phyloP scores from a whole-genome alignment of 2,329 filamentous ascomycete genomes.

The Lizonia empirigonia region DNA sequence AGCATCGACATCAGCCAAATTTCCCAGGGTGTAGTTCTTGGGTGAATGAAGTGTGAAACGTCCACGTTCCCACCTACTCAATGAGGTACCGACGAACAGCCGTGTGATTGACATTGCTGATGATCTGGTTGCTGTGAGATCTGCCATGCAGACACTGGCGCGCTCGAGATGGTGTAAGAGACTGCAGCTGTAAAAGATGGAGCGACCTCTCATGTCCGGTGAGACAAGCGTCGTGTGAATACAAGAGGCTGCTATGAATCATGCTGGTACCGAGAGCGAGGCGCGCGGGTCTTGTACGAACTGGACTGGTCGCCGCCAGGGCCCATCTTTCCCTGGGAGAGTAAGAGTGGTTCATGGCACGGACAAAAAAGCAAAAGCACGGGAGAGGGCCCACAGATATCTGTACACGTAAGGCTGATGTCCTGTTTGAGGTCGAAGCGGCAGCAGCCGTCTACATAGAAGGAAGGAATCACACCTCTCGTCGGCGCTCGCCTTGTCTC shows the following conservation, averaged over 20 bases:
- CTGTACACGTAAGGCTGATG: slow-evolving; percentile 13
- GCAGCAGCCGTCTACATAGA: neutral
- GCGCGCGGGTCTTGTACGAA: slow-evolving; percentile 10
- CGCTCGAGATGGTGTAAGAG: slow-evolving; percentile 13
- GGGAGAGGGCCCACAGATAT: slow-evolving; percentile 1
- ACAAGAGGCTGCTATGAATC: slow-evolving; percentile 20
- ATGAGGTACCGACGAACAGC: slow-evolving; percentile 11
- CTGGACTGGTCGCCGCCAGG: slow-evolving; percentile 1
- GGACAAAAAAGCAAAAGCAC: slow-evolving; percentile 7
- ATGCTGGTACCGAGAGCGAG: slow-evolving; percentile 18
- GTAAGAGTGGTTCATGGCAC: slow-evolving; percentile 10
- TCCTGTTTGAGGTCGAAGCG: neutral
- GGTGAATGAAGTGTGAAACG: slow-evolving; percentile 8
- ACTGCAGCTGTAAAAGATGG: slow-evolving; percentile 20
- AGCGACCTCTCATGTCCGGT: slow-evolving; percentile 29
- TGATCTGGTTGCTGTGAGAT: slow-evolving; percentile 7
- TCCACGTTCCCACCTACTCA: neutral
- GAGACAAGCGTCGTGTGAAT: slow-evolving; percentile 16
- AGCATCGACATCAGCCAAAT: neutral
- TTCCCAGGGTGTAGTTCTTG: slow-evolving; percentile 2
- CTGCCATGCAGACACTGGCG: slow-evolving; percentile 6
- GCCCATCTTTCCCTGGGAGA: slow-evolving; percentile 12
- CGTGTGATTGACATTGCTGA: slow-evolving; percentile 13
- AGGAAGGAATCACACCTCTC: neutral
- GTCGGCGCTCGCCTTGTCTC: neutral